phyloP scores from a whole-genome alignment of 352 stramenopile genomes.

The Phytophthora constricta region DNA sequence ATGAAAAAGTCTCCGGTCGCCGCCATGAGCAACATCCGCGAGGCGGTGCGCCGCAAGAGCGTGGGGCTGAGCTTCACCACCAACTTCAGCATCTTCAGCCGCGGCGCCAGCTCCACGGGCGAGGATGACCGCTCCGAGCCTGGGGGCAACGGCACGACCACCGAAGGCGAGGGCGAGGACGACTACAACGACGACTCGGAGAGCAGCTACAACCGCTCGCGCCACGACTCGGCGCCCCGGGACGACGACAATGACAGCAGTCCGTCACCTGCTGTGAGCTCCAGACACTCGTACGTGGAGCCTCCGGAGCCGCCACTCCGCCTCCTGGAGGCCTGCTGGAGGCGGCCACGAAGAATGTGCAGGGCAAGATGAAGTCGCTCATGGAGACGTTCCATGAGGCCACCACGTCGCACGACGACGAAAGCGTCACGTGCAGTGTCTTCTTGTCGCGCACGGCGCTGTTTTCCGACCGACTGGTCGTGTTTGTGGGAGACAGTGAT shows the following conservation, averaged over 20 bases:
- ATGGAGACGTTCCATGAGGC: slow-evolving; percentile 69
- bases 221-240: slow-evolving; percentile 47
- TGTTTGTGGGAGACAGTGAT: slow-evolving; percentile 74
- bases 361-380: slow-evolving; percentile 73
- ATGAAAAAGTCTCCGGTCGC: slow-evolving; percentile 62
- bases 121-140: slow-evolving; percentile 51
- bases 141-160: slow-evolving; percentile 18
- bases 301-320: slow-evolving; percentile 58
- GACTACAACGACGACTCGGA: slow-evolving; percentile 49
- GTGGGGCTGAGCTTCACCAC: slow-evolving; percentile 69
- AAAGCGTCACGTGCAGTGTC: slow-evolving; percentile 62
- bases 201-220: slow-evolving; percentile 47
- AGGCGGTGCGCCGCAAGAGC: slow-evolving; percentile 69
- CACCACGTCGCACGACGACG: slow-evolving; percentile 64
- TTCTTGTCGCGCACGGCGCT: slow-evolving; percentile 65
- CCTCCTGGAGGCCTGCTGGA: slow-evolving; percentile 64
- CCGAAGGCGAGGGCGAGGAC: slow-evolving; percentile 32
- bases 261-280: slow-evolving; percentile 43
- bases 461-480: slow-evolving; percentile 67
- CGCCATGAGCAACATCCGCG: slow-evolving; percentile 62
- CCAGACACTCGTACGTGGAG: slow-evolving; percentile 59
- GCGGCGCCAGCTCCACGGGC: slow-evolving; percentile 41
- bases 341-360: slow-evolving; percentile 72
- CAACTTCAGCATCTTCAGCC: slow-evolving; percentile 65
- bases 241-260: slow-evolving; percentile 43